These are phyloP conservation scores for Colletotrichum lini DNA, from an alignment of 2,329 filamentous ascomycete genomes.

Conservation along the genomic window DNA sequence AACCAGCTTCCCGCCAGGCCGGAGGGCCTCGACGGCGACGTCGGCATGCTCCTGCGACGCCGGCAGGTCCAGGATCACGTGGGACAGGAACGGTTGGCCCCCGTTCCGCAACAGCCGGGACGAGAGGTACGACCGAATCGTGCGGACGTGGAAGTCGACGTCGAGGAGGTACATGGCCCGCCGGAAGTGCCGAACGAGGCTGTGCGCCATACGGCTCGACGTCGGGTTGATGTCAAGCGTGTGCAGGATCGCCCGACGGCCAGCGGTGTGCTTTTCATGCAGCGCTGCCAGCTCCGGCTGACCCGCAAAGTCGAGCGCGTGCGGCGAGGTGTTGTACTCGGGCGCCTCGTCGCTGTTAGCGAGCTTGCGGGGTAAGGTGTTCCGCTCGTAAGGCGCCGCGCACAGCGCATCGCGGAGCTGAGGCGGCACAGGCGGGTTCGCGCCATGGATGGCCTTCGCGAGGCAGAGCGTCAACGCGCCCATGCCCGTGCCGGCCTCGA, in stretches of 20 bases:
- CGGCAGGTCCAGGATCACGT: constrained; percentile 82
- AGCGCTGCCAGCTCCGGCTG: constrained; percentile 46
- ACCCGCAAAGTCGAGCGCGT: constrained; percentile 43
- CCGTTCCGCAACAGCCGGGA: constrained; percentile 61
- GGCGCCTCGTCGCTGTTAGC: constrained; percentile 41
- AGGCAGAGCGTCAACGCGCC: constrained; percentile 83
- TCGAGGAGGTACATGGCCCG: constrained; percentile 78
- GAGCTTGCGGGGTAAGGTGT: constrained; percentile 32
- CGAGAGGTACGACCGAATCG: constrained; percentile 74
- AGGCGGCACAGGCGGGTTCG: constrained; percentile 70
- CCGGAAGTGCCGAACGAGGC: constrained; percentile 76
- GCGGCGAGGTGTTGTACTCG: constrained; percentile 17
- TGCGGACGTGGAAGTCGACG: constrained; percentile 81
- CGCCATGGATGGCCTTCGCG: constrained; percentile 81
- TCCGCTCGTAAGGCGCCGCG: constrained; percentile 40
- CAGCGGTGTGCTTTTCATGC: constrained; percentile 61
- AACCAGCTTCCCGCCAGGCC: constrained; percentile 74
- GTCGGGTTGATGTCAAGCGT: constrained; percentile 77
- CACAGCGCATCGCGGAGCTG: constrained; percentile 52
- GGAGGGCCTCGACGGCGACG: constrained; percentile 70
- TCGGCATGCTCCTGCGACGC: constrained; percentile 65
- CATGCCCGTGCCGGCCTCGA: constrained; percentile 90
- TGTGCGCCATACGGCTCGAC: constrained; percentile 75
- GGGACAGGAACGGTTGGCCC: constrained; percentile 74
- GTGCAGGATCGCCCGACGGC: constrained; percentile 79